Conservation (phyloP, 78 protist genomes). For the Monosiga brevicollis region DNA sequence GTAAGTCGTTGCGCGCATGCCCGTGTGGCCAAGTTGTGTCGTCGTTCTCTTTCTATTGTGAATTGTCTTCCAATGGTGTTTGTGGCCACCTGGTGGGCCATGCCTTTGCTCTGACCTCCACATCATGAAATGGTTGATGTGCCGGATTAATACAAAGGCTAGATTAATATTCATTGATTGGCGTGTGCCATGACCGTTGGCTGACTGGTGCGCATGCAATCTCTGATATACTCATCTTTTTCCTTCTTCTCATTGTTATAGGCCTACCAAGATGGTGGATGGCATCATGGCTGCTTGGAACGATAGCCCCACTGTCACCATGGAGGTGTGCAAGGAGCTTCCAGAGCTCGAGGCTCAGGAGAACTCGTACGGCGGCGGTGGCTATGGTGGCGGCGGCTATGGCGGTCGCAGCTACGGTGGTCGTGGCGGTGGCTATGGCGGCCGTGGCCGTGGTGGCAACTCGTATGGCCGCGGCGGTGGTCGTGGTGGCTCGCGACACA, state of each 20-base stretch:
- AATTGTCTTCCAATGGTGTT: background rate
- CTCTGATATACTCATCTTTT: background rate
- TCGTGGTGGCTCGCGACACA: background rate
- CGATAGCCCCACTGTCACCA: background rate
- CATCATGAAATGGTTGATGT: no score
- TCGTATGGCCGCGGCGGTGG: background rate
- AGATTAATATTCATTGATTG: no score
- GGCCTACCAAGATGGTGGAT: background rate
- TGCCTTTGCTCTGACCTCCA: background rate
- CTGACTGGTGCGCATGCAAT: background rate
- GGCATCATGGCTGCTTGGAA: background rate
- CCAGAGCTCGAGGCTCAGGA: background rate
- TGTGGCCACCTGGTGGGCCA: background rate
- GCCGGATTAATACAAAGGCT: no score
- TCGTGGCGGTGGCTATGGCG: slow-evolving; percentile 1
- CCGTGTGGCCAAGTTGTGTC: background rate
- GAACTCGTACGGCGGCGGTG: background rate
- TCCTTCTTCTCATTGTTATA: background rate
- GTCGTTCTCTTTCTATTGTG: background rate
- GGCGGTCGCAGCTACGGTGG: background rate
- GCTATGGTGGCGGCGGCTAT: background rate
- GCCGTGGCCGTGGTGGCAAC: background rate
- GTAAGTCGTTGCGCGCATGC: background rate
- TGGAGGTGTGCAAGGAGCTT: background rate
- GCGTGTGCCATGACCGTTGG: background rate